phyloP scores from a whole-genome alignment of 1,139 yeast genomes.

The Suhomyces anneliseae region DNA sequence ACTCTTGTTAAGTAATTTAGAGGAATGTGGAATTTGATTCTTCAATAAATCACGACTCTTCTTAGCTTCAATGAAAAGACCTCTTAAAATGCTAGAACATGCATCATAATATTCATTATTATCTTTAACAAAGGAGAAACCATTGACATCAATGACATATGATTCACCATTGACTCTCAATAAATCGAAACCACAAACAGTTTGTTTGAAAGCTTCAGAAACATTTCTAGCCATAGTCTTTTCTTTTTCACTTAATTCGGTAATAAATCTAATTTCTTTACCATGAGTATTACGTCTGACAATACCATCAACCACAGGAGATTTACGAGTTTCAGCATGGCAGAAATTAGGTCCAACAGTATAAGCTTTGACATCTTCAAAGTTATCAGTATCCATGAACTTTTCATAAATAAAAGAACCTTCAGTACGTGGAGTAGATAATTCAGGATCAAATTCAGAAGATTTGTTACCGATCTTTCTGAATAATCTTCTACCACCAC shows the following conservation, averaged over 20 bases:
- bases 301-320: conserved; percentile 98
- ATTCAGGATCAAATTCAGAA: conserved; percentile 88
- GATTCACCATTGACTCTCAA: conserved; percentile 85
- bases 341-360: conserved; percentile 90
- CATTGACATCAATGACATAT: conserved; percentile 96
- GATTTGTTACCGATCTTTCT: conserved; percentile 97
- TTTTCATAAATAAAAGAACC: conserved; percentile 93
- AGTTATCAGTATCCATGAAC: conserved; percentile 97
- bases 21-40: conserved; percentile 38
- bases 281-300: conserved; percentile 98
- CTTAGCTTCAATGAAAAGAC: conserved; percentile 64
- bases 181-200: conserved; percentile 97
- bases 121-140: conserved; percentile 96
- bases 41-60: conserved; percentile 44
- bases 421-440: conserved; percentile 73
- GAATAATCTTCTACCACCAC: conserved; percentile 93
- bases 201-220: conserved; percentile 77
- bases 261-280: conserved; percentile 88
- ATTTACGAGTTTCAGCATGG: conserved; percentile 97
- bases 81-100: conserved; percentile 75
- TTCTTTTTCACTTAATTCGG: conserved; percentile 75
- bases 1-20: conserved; percentile 38
- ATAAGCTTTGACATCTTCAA: conserved; percentile 97
- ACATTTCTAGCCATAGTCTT: conserved; percentile 77
- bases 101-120: conserved; percentile 82